Base-by-base conservation (phyloP, 176 grass and related monocot species). In the Avena sativa region DNA sequence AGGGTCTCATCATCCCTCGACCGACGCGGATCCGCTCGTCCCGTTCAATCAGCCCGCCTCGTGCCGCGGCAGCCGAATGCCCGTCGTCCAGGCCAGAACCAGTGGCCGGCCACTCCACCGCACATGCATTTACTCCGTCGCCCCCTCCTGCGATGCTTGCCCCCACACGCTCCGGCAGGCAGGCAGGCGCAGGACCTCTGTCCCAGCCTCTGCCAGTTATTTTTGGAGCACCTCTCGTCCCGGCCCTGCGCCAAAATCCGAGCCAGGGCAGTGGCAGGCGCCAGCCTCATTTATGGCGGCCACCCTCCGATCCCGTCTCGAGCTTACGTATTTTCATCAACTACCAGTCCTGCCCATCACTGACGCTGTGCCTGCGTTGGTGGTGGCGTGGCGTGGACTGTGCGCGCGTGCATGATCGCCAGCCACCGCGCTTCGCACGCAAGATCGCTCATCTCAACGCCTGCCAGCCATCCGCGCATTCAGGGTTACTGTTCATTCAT, bases 281-380 rank as follows among this genome's bases (percentile, higher is more conserved):
- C 48, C n/a, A 79, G 51, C 38, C 47, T 91, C 86, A 91, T 91
- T 91, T 38, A 88, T 85, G 77, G 78, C 15, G 30, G 57, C 74
- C 38, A 50, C 57, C 74, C 0, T 60, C 81, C 21, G 38, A 43
- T 30, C 14, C 19, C 58, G 16, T 0, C 81, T 19, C 40, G 3
- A 34, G 63, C 49, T 34, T 51, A 82, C 74, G 74, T 77, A 52
- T 77, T 34, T 14, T 64, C 13, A 80, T 61, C 79, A 87, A 80
- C 77, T 40, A 51, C 75, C 67, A 72, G 81, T 81, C 59, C 60
- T 59, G 81, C 81, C 86, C 86, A 91, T 88, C 89, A 81, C 89
- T 68, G 57, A 26, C 15, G 17, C 80, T 59, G 79, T 87, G 62
- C 52, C 75, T 38, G 74, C 74, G 73, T 57, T 16, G 79, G 40